phyloP scores from a whole-genome alignment of 2,329 filamentous ascomycete species.

The Pestalotiopsis sp. region DNA sequence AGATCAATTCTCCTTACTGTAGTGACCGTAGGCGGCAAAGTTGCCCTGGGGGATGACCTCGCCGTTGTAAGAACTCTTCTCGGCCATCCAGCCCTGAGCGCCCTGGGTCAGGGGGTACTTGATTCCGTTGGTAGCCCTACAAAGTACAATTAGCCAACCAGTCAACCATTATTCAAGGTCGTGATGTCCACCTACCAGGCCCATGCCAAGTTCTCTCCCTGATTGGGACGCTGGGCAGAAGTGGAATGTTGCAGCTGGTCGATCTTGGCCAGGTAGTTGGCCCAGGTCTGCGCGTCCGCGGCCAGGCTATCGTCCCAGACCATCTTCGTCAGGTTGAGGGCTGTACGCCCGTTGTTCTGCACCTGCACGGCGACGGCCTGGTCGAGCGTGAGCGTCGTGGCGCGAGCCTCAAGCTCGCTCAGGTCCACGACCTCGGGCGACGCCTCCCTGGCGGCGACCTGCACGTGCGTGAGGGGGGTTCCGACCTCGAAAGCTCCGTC shows the following conservation, averaged over 20 bases:
- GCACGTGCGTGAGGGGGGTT: neutral
- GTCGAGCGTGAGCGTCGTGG: neutral
- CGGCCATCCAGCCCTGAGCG: constrained; percentile 16
- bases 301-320: neutral
- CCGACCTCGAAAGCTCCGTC: neutral
- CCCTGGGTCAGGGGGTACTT: neutral
- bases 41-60: constrained; percentile 13
- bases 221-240: constrained; percentile 5
- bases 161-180: neutral
- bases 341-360: neutral
- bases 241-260: constrained; percentile 5
- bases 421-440: neutral
- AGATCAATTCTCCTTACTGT: neutral
- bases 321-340: neutral
- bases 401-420: neutral
- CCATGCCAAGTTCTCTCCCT: constrained; percentile 18
- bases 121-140: constrained; percentile 1
- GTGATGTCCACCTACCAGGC: neutral
- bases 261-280: constrained; percentile 6
- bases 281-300: neutral
- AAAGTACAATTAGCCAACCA: neutral
- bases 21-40: constrained; percentile 16
- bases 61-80: constrained; percentile 11
- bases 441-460: neutral
- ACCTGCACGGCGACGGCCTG: neutral